Base-by-base conservation (phyloP, 2,329 filamentous ascomycete species). In the Thielaviopsis punctulata region DNA sequence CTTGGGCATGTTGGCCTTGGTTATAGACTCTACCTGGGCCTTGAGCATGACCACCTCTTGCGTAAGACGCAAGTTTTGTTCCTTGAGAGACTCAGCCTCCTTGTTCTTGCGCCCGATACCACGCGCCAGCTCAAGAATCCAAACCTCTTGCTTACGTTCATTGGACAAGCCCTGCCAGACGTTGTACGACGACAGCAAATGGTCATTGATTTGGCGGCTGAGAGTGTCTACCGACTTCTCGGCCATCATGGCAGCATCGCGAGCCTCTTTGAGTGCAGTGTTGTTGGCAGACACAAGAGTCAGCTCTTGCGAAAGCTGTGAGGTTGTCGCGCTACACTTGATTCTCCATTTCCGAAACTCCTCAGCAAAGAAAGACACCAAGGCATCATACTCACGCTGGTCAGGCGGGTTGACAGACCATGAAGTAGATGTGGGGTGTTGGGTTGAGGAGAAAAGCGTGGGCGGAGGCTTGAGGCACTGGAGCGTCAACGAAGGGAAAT, bases 401-500 rank as follows among this genome's bases (percentile, higher is more conserved):
- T 78, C 80, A 0, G 89, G 89, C 1, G 85, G 81, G 21, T 78
- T 71, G 27, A 94, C 76, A 0, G 87, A 87, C 80, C 90, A 95
- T 0, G 86, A 92, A 2, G 81, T 78, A 19, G 78, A 72, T 0
- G 83, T 86, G 1, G 87, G 73, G 60, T 93, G 83, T 25, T 88
- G 86, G 6, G 82, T 86, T 0, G 82, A 77, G 9, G 86, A 84
- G 67, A 89, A 90, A 6, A 95, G 72, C 0, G 86, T 92, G 3
- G 86, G 81, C 2, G 89, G 87, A 9, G 85, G 74, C 33, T 84
- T 79, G 1, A 96, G 77, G 58, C 90, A 82, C 57, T 84, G 85
- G 10, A 95, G 76, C 33, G 83, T 87, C 41, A 96, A 74, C 6
- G 84, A 81, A 6, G 89, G 87, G 60, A 95, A 95, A 55, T 87